Percentiles rank a stretch among this genome's conserved stretches.
Evolutionary conservation across 2,329 filamentous ascomycete genomes (phyloP).

Genomic region (Byssothecium circinans): DNA sequence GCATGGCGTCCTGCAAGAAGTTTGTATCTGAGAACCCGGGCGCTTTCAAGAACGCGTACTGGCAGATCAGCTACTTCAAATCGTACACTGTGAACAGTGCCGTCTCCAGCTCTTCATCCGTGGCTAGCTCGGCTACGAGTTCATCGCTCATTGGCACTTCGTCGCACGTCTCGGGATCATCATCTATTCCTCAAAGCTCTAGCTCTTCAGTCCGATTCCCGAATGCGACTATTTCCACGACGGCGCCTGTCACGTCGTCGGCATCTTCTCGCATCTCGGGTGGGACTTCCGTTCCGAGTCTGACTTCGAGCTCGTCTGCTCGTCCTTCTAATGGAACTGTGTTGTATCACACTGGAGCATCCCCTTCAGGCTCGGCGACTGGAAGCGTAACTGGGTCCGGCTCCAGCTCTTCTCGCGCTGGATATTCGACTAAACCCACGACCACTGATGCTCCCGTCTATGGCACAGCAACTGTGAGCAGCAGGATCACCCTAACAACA

Average conservation of each 20-base stretch:
- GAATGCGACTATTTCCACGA: background rate
- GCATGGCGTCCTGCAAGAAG: conserved; percentile 58
- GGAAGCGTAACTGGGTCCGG: too few relatives aligned
- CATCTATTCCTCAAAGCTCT: background rate
- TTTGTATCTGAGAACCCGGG: conserved; percentile 70
- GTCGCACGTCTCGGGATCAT: background rate
- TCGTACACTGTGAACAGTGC: conserved; percentile 19
- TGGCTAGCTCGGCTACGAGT: conserved; percentile 16
- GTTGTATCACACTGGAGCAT: background rate
- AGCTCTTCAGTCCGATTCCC: background rate
- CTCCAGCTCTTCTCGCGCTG: too few relatives aligned
- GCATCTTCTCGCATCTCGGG: background rate
- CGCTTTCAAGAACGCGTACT: conserved; percentile 72
- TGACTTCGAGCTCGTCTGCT: background rate
- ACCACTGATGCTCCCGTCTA: too few relatives aligned
- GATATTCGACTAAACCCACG: too few relatives aligned
- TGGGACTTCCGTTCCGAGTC: background rate
- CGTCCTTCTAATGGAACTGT: too few relatives aligned
- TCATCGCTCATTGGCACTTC: background rate
- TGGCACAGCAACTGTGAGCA: too few relatives aligned
- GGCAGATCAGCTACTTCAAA: conserved; percentile 58
- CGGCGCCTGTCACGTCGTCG: background rate
- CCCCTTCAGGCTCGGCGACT: too few relatives aligned
- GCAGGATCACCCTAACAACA: too few relatives aligned
- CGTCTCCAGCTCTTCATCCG: conserved; percentile 8